Percentiles rank a stretch among this genome's conserved stretches.
These are phyloP conservation scores for Cutaneotrichosporon cavernicola DNA, from an alignment of 1,284 basidiomycete genomes.

Conservation along the genomic window DNA sequence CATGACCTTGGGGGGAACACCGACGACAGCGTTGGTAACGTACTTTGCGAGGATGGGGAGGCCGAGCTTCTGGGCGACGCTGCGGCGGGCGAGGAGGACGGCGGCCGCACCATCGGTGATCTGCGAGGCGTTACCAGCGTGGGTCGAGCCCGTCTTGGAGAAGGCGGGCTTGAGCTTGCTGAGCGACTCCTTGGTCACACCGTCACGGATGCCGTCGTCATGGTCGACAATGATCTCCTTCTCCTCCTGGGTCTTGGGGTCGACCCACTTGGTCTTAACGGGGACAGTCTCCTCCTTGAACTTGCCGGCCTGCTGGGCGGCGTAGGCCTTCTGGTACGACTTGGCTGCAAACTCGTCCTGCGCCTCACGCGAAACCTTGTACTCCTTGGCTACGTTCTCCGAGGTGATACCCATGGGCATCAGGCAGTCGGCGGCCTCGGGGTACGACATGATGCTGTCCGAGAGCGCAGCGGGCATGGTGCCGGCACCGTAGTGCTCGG, in stretches of 20 bases:
- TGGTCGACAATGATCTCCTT: constrained; percentile 73
- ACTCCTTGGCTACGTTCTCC: constrained; percentile 87
- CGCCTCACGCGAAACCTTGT: constrained; percentile 72
- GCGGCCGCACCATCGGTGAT: constrained; percentile 98
- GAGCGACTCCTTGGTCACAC: constrained; percentile 83
- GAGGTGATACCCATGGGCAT: constrained; percentile 95
- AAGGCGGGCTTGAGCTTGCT: constrained; percentile 93
- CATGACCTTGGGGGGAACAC: constrained; percentile 84
- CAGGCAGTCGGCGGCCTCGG: constrained; percentile 82
- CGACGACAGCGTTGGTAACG: constrained; percentile 72
- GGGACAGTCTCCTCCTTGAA: constrained; percentile 92
- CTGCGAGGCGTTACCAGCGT: constrained; percentile 89
- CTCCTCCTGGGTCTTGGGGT: constrained; percentile 83
- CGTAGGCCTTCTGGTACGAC: constrained; percentile 79
- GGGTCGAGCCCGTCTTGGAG: constrained; percentile 80
- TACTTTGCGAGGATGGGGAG: constrained; percentile 93
- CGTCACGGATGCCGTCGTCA: constrained; percentile 91
- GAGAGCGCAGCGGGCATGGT: constrained; percentile 73
- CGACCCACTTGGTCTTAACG: constrained; percentile 65
- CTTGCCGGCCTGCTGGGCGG: constrained; percentile 82
- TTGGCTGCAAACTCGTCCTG: constrained; percentile 83
- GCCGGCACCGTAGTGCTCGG: constrained; percentile 73
- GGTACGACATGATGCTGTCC: constrained; percentile 71
- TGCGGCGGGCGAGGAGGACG: constrained; percentile 82
- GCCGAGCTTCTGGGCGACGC: constrained; percentile 80